phyloP scores from a whole-genome alignment of 345 rosid species.

The Reutealis trisperma region DNA sequence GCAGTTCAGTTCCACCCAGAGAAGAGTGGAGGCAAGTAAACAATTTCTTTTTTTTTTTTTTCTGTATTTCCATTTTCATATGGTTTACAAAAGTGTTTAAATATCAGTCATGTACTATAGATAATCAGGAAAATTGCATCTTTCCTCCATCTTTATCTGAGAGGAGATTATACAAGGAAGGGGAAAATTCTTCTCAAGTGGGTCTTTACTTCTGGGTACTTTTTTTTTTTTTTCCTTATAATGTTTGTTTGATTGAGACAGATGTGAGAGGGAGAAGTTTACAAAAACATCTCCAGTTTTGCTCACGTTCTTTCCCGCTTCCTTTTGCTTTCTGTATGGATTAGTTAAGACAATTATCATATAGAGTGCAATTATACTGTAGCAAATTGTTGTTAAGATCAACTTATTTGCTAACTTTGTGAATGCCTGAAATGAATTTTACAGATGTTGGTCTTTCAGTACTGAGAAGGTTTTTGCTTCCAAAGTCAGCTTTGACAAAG shows the following conservation, averaged over 20 bases:
- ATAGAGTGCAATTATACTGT: neutral
- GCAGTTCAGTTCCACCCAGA: constrained; percentile 99
- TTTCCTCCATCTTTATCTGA: neutral
- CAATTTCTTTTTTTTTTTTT: neutral
- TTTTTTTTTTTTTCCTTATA: neutral
- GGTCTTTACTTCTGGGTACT: neutral
- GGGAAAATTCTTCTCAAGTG: neutral
- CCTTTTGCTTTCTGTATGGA: constrained; percentile 6
- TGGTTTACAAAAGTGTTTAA: neutral
- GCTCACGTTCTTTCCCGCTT: neutral
- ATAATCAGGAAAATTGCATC: neutral
- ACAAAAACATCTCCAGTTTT: neutral
- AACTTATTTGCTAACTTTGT: constrained; percentile 9
- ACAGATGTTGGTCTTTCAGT: constrained; percentile 95
- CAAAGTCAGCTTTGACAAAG: constrained; percentile 49
- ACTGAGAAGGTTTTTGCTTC: constrained; percentile 76
- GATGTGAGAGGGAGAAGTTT: neutral
- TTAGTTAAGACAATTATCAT: neutral
- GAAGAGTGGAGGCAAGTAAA: constrained; percentile 87
- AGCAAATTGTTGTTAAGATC: neutral
- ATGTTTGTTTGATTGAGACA: neutral
- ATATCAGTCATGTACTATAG: neutral
- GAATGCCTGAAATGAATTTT: constrained; percentile 28
- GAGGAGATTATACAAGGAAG: neutral
- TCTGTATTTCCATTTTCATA: neutral